These are phyloP conservation scores for Fraxinus excelsior DNA, from an alignment of 257 asterid species.

Conservation along the genomic window DNA sequence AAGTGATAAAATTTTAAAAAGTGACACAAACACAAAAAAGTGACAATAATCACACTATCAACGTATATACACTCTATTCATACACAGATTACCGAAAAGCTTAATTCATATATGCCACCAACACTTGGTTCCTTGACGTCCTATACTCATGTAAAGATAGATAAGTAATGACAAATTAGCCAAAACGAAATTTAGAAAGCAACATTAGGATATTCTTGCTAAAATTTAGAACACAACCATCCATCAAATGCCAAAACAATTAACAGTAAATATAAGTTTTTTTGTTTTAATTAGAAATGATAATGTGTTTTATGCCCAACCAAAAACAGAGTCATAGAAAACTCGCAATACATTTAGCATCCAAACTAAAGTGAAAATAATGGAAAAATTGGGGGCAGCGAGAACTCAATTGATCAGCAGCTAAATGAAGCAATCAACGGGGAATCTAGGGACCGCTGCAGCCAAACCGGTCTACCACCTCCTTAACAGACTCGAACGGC, in stretches of 20 bases:
- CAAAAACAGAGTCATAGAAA: neutral
- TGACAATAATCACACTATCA: no score
- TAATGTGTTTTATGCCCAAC: neutral
- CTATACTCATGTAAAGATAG: no score
- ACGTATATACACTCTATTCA: no score
- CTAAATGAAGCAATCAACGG: constrained; percentile 55
- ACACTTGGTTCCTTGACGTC: no score
- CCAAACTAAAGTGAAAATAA: neutral
- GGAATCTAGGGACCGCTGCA: constrained; percentile 89
- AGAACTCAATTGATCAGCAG: constrained; percentile 45
- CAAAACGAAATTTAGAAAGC: no score
- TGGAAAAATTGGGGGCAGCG: neutral
- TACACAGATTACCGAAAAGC: no score
- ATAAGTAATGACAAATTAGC: no score
- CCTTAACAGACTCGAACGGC: constrained; percentile 93
- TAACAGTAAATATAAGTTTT: neutral
- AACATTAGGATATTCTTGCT: neutral
- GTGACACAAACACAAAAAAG: no score
- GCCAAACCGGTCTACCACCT: constrained; percentile 86
- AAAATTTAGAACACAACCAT: neutral
- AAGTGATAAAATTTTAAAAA: no score
- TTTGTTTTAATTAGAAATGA: neutral
- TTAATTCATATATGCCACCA: no score
- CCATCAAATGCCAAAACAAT: neutral
- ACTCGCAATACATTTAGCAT: neutral